These are phyloP conservation scores for Raddia distichophylla DNA, from an alignment of 176 grass and related monocot species.

Conservation along the genomic window DNA sequence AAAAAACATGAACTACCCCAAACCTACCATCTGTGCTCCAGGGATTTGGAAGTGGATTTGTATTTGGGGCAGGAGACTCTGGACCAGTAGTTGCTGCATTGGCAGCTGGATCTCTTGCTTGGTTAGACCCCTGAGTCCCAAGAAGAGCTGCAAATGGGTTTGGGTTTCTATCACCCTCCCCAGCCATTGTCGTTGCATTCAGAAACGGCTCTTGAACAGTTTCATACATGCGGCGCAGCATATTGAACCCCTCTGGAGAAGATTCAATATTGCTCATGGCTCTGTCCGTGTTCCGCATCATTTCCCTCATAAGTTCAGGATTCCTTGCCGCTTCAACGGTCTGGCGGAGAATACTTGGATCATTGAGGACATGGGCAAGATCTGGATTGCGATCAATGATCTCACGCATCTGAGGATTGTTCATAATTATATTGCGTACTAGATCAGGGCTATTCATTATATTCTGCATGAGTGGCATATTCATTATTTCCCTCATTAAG, in stretches of 20 bases:
- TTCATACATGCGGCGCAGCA: constrained; percentile 87
- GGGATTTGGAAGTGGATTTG: constrained; percentile 84
- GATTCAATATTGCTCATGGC: constrained; percentile 91
- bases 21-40: constrained; percentile 66
- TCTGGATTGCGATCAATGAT: constrained; percentile 85
- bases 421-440: constrained; percentile 76
- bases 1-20: background rate
- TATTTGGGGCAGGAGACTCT: constrained; percentile 70
- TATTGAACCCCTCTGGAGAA: constrained; percentile 86
- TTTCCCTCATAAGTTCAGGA: constrained; percentile 86
- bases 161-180: constrained; percentile 52
- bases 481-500: constrained; percentile 85
- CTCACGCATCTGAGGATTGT: constrained; percentile 92
- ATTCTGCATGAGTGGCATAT: constrained; percentile 70
- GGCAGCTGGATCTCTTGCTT: constrained; percentile 53
- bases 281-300: constrained; percentile 90
- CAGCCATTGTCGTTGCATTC: constrained; percentile 80
- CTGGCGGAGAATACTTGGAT: constrained; percentile 73
- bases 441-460: constrained; percentile 78
- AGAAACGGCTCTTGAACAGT: constrained; percentile 84
- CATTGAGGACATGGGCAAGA: constrained; percentile 83
- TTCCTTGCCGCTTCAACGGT: constrained; percentile 83
- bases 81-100: constrained; percentile 45
- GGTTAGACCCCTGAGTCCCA: constrained; percentile 57
- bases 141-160: constrained; percentile 77